Conservation (phyloP, 2,329 filamentous ascomycete species). For the Calonectria pseudoreteaudii region DNA sequence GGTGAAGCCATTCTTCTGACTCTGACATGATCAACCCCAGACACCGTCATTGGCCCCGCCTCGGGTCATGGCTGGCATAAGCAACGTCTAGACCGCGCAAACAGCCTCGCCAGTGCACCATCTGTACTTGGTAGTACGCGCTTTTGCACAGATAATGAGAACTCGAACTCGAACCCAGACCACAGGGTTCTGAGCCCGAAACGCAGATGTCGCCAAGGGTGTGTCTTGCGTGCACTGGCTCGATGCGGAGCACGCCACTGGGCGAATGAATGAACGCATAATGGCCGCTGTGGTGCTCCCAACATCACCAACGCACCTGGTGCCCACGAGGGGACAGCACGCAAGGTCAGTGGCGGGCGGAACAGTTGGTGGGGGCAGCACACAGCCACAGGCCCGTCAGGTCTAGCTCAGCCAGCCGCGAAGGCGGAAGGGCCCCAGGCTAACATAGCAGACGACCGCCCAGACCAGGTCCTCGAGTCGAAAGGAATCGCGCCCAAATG, state of each 20-base stretch:
- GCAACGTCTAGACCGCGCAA: background rate
- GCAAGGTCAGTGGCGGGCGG: background rate
- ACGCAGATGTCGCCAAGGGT: background rate
- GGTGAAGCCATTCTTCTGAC: background rate
- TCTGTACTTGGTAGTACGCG: background rate
- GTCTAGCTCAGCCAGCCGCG: background rate
- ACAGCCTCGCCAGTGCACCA: background rate
- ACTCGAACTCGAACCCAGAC: background rate
- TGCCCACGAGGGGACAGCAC: background rate
- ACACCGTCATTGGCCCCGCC: background rate
- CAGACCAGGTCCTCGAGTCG: background rate
- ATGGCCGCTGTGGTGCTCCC: background rate
- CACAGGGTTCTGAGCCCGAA: background rate
- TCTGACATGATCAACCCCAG: constrained; percentile 1
- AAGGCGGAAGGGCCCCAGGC: background rate
- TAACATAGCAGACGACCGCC: background rate
- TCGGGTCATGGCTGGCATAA: background rate
- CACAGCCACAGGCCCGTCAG: background rate
- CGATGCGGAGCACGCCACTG: background rate
- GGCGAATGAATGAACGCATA: background rate
- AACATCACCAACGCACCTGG: background rate
- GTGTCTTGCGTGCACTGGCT: background rate
- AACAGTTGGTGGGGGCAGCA: background rate
- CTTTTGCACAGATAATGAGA: background rate
- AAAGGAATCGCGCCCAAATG: background rate